Base-by-base conservation (phyloP, 2,329 filamentous ascomycete genomes). In the Pestalotiopsis sp. region DNA sequence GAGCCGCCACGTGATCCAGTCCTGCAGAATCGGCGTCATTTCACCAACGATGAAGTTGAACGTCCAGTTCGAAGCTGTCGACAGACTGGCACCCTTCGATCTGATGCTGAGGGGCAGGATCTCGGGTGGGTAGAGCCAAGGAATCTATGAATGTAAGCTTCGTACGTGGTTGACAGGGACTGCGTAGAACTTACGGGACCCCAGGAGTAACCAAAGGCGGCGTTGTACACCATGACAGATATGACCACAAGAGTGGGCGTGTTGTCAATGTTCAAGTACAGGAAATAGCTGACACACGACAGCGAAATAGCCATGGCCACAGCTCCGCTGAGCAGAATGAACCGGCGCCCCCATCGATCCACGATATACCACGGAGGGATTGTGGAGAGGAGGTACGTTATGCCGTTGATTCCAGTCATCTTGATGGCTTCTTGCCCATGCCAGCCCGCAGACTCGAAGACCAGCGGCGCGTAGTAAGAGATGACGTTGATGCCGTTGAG, bases 401-500 rank as follows among this genome's bases (percentile, higher is more conserved):
- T 91, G 67, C 90, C 93, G 81, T 98, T 99, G 79, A 98, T 93
- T 67, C 96, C 96, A 6, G 96, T 97, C 96, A 98, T 98, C 69
- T 98, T 86, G 71, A 98, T 92, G 4, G 96, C 96, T 68, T 94
- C 87, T 72, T 95, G 93, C 35, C 95, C 96, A 66, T 89, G 82
- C 96, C 95, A 98, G n/a, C 96, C 95, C 48, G 96, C 96, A 68
- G 94, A 94, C 81, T 98, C 94, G 75, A 99, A 98, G 17, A 98
- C 95, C 67, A 97, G 89, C 0, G 96, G 96, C 1, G 96, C 96
- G 77, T 99, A 99, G 85, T 98, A 99, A 1, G 95, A 98, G 71
- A 99, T 99, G 78, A 99, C 96, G 81, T 99, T 99, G 83, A 99
- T 99, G 72, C 96, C 96, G 82, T 98, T 98, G 66, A 99, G 89